Evolutionary conservation across 2,329 filamentous ascomycete species (phyloP).

Genomic region (Tolypocladium endophyticum): DNA sequence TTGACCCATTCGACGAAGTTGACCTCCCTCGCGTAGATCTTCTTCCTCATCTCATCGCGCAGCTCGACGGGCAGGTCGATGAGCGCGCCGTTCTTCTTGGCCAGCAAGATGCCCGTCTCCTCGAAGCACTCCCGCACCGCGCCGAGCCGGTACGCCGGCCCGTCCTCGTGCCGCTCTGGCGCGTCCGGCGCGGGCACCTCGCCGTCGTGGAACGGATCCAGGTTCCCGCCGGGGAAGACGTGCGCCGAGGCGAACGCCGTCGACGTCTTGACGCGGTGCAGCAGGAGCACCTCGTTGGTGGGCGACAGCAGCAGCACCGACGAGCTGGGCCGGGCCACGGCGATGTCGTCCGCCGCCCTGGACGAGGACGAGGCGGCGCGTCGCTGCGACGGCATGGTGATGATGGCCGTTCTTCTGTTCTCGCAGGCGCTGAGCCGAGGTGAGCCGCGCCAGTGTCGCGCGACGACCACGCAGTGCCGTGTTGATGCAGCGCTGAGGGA

Average conservation of each 20-base stretch:
- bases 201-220: conserved; percentile 70
- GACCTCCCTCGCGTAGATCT: conserved; percentile 56
- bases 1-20: conserved; percentile 57
- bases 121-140: conserved; percentile 91
- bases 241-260: conserved; percentile 83
- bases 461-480: not conserved
- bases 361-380: conserved; percentile 4
- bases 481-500: not conserved
- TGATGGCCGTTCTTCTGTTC: conserved; percentile 3
- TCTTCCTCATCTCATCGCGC: conserved; percentile 54
- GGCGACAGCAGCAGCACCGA: conserved; percentile 82
- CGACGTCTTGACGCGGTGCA: conserved; percentile 76
- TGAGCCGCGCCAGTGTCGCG: not conserved
- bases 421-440: not conserved
- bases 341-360: conserved; percentile 13
- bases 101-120: conserved; percentile 82
- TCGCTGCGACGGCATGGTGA: not conserved
- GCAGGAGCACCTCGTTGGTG: conserved; percentile 74
- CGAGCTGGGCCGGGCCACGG: conserved; percentile 52
- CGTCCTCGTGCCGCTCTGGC: conserved; percentile 56
- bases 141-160: conserved; percentile 63
- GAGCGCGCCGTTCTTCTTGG: conserved; percentile 41
- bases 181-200: conserved; percentile 32
- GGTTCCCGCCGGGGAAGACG: conserved; percentile 87
- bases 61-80: conserved; percentile 50